These are phyloP conservation scores for Pharus latifolius DNA, from an alignment of 176 grass and related monocot species.

Conservation along the genomic window DNA sequence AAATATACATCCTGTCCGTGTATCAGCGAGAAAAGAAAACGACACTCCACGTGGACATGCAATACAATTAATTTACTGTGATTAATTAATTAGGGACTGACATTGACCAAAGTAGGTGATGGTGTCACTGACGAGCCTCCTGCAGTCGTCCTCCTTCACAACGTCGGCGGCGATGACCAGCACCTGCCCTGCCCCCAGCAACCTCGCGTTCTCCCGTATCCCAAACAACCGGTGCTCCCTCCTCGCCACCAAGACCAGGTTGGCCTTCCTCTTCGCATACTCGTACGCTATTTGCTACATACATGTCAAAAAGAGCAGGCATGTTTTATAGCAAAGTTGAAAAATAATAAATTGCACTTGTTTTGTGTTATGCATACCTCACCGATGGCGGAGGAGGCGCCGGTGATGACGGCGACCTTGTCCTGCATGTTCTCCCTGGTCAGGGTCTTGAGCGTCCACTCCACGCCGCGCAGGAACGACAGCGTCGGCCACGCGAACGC, in stretches of 20 bases:
- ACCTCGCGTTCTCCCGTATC: slow-evolving; percentile 58
- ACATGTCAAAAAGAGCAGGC: background rate
- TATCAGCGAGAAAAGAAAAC: too few relatives aligned
- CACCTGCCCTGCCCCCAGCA: slow-evolving; percentile 61
- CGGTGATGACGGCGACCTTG: slow-evolving; percentile 81
- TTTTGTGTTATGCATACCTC: slow-evolving; percentile 21
- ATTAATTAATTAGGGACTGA: slow-evolving; percentile 7
- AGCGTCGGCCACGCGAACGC: slow-evolving; percentile 86
- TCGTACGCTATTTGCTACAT: slow-evolving; percentile 85
- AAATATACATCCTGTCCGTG: too few relatives aligned
- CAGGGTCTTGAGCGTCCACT: slow-evolving; percentile 57
- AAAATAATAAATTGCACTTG: too few relatives aligned
- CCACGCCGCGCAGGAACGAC: slow-evolving; percentile 44
- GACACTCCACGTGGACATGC: too few relatives aligned
- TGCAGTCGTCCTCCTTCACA: slow-evolving; percentile 80
- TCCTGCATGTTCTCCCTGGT: slow-evolving; percentile 57
- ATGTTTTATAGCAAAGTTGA: background rate
- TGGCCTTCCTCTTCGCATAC: slow-evolving; percentile 67
- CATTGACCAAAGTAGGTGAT: slow-evolving; percentile 76
- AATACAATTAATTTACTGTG: background rate
- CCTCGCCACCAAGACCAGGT: slow-evolving; percentile 72
- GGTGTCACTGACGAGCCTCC: slow-evolving; percentile 60
- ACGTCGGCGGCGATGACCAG: slow-evolving; percentile 83
- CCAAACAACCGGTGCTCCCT: slow-evolving; percentile 72
- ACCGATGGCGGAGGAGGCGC: slow-evolving; percentile 74